Conservation (phyloP, 768 basidiomycete genomes). For the Obba rivulosa region DNA sequence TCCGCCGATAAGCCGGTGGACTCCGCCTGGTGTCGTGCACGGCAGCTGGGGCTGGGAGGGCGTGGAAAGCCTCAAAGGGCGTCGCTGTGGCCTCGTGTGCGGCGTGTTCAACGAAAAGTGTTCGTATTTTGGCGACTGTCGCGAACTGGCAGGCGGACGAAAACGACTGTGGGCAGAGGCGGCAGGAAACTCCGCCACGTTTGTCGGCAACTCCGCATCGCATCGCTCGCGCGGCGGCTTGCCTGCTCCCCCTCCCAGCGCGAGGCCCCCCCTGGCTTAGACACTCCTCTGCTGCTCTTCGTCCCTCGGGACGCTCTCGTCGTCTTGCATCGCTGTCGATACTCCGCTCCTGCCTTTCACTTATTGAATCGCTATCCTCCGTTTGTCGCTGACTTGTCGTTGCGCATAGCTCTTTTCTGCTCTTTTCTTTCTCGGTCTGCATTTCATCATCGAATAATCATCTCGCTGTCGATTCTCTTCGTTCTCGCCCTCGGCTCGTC, state of each 20-base stretch:
- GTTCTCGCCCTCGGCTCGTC: conserved; percentile 6
- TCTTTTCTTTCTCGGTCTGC: conserved; percentile 9
- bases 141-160: too few relatives aligned
- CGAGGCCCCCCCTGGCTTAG: conserved; percentile 8
- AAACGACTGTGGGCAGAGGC: too few relatives aligned
- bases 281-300: conserved; percentile 14
- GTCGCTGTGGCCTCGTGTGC: too few relatives aligned
- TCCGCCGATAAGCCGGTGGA: too few relatives aligned
- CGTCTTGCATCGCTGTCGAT: conserved; percentile 28
- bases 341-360: conserved; percentile 22
- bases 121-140: too few relatives aligned
- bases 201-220: conserved; percentile 16
- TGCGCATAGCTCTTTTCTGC: conserved; percentile 26
- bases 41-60: too few relatives aligned
- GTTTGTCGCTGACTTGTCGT: conserved; percentile 27
- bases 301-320: conserved; percentile 23
- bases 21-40: too few relatives aligned
- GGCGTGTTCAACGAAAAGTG: too few relatives aligned
- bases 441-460: not conserved
- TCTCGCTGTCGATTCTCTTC: conserved; percentile 19
- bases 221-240: conserved; percentile 6
- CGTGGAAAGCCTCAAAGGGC: too few relatives aligned
- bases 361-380: conserved; percentile 28
- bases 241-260: conserved; percentile 9
- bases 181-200: conserved; percentile 17